Conservation (phyloP, 345 rosid species). For the Dimocarpus longan region DNA sequence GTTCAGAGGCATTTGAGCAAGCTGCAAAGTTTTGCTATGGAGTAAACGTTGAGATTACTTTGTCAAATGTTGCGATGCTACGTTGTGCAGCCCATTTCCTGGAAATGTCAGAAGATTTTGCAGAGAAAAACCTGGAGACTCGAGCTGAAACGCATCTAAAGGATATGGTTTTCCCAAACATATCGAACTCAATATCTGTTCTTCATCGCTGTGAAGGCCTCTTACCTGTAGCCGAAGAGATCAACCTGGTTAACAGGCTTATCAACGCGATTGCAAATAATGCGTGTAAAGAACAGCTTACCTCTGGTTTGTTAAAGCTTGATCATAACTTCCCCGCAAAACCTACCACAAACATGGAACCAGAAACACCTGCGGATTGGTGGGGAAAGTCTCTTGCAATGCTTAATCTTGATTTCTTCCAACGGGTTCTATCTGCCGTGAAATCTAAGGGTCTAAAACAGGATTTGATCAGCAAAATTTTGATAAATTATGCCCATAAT, state of each 20-base stretch:
- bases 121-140: conserved; percentile 70
- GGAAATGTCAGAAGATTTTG: conserved; percentile 90
- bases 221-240: conserved; percentile 75
- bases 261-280: conserved; percentile 73
- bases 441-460: conserved; percentile 92
- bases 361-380: conserved; percentile 84
- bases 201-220: conserved; percentile 81
- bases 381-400: conserved; percentile 86
- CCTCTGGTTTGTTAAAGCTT: conserved; percentile 89
- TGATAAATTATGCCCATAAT: conserved; percentile 78
- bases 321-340: conserved; percentile 68
- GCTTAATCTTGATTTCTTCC: conserved; percentile 80
- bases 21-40: conserved; percentile 99
- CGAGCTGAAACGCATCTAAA: conserved; percentile 67
- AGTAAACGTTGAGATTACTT: conserved; percentile 64
- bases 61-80: conserved; percentile 69
- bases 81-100: conserved; percentile 75
- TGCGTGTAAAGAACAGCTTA: conserved; percentile 94
- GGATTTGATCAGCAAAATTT: conserved; percentile 90
- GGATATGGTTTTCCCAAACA: conserved; percentile 69
- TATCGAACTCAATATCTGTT: conserved; percentile 66
- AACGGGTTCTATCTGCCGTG: conserved; percentile 74
- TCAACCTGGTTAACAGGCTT: conserved; percentile 66
- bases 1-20: conserved; percentile 83
- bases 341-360: conserved; percentile 42